A percentile compares a stretch with the other conserved stretches of the same genome.
These are phyloP conservation scores for Aureobasidium sp. DNA, from an alignment of 2,329 filamentous ascomycete genomes.

Conservation along the genomic window DNA sequence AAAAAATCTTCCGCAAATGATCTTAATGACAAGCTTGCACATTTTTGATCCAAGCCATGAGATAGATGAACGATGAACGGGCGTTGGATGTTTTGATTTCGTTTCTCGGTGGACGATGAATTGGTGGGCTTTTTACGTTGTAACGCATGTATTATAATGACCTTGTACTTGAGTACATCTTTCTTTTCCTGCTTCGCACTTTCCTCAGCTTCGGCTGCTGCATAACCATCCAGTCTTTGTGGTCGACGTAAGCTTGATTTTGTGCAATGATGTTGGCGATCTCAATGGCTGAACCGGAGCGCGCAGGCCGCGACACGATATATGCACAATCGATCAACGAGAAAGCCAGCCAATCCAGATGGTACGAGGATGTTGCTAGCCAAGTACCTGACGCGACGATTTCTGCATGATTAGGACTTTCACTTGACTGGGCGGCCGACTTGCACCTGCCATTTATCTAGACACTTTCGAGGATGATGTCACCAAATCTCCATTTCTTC, in stretches of 20 bases:
- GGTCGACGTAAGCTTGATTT: neutral
- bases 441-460: neutral
- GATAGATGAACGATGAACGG: neutral
- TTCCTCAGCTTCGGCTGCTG: neutral
- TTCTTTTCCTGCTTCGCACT: neutral
- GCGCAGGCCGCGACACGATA: neutral
- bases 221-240: neutral
- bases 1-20: slow-evolving; percentile 20
- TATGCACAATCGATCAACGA: neutral
- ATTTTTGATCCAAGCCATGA: neutral
- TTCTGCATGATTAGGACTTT: neutral
- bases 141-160: slow-evolving; percentile 11
- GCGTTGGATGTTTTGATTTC: neutral
- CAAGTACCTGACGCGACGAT: neutral
- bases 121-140: slow-evolving; percentile 3
- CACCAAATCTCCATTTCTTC: neutral
- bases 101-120: neutral
- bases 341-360: neutral
- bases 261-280: neutral
- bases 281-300: neutral
- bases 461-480: neutral
- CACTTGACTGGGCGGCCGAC: too few species aligned
- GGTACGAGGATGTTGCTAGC: neutral
- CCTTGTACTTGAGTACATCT: slow-evolving; percentile 1
- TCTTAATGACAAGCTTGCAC: neutral